These are phyloP conservation scores for Saccharomyces hybrid DNA, from an alignment of 1,139 yeast species.

Conservation along the genomic window DNA sequence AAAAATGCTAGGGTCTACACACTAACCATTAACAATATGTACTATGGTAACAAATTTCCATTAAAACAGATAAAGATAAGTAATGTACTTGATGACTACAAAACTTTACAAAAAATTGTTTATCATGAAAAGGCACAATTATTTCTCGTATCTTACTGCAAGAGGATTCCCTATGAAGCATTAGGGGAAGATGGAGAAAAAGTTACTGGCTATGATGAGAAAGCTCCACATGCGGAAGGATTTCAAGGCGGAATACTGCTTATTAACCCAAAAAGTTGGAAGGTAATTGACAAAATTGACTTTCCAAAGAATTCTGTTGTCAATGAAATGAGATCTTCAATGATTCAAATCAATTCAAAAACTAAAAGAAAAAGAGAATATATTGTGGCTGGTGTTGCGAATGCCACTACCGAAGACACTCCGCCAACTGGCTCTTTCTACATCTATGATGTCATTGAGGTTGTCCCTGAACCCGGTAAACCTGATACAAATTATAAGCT, in stretches of 20 bases:
- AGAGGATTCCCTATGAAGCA: slow-evolving; percentile 54
- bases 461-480: slow-evolving; percentile 82
- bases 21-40: slow-evolving; percentile 31
- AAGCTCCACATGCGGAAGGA: slow-evolving; percentile 45
- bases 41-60: slow-evolving; percentile 61
- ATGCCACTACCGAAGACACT: slow-evolving; percentile 73
- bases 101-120: slow-evolving; percentile 60
- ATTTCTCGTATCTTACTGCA: slow-evolving; percentile 57
- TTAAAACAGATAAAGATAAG: slow-evolving; percentile 39
- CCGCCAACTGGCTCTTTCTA: slow-evolving; percentile 76
- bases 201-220: slow-evolving; percentile 51
- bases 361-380: slow-evolving; percentile 59
- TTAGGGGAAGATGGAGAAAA: slow-evolving; percentile 69
- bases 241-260: slow-evolving; percentile 57
- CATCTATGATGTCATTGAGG: slow-evolving; percentile 67
- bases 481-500: slow-evolving; percentile 81
- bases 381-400: slow-evolving; percentile 72
- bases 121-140: slow-evolving; percentile 67
- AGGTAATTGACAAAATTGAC: slow-evolving; percentile 61
- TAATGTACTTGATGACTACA: slow-evolving; percentile 39
- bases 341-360: slow-evolving; percentile 37
- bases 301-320: slow-evolving; percentile 62
- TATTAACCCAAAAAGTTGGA: slow-evolving; percentile 71
- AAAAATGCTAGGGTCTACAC: slow-evolving; percentile 69
- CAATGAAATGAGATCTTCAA: slow-evolving; percentile 32